A percentile compares a stretch with the other conserved stretches of the same genome.
These are phyloP conservation scores for Neopestalotiopsis sp. DNA, from an alignment of 2,329 filamentous ascomycete species.

Conservation along the genomic window DNA sequence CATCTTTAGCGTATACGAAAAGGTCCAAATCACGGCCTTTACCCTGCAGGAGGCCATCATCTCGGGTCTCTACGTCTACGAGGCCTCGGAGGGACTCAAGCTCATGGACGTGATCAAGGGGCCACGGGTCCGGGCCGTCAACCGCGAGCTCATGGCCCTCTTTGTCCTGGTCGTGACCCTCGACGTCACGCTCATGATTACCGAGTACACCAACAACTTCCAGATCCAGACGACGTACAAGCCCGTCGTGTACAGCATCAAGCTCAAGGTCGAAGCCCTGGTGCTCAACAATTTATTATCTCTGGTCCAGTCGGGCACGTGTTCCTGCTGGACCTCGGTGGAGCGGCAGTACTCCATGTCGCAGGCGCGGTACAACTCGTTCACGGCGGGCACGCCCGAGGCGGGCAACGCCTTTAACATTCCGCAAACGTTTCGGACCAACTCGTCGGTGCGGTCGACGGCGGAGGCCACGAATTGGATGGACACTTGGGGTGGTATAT, in stretches of 20 bases:
- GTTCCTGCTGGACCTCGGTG: conserved; percentile 3
- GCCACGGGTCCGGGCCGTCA: conserved; percentile 30
- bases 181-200: conserved; percentile 44
- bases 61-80: conserved; percentile 57
- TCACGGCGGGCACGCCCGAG: not conserved
- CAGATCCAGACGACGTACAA: conserved; percentile 46
- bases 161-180: conserved; percentile 49
- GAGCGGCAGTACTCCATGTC: conserved; percentile 10
- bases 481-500: conserved; percentile 10
- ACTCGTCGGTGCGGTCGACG: not conserved
- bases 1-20: conserved; percentile 30
- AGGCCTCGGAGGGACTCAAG: conserved; percentile 47
- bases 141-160: conserved; percentile 49
- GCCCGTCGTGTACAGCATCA: conserved; percentile 49
- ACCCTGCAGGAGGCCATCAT: conserved; percentile 51
- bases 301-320: conserved; percentile 7
- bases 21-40: conserved; percentile 49
- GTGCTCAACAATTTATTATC: conserved; percentile 47
- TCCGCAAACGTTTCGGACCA: not conserved
- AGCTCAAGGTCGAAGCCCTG: conserved; percentile 61
- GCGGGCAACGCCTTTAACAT: not conserved
- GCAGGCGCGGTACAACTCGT: not conserved
- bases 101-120: conserved; percentile 33
- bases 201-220: conserved; percentile 46
- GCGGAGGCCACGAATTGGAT: conserved; percentile 1